These are phyloP conservation scores for Crucihimalaya himalaica DNA, from an alignment of 345 rosid genomes.

Conservation along the genomic window DNA sequence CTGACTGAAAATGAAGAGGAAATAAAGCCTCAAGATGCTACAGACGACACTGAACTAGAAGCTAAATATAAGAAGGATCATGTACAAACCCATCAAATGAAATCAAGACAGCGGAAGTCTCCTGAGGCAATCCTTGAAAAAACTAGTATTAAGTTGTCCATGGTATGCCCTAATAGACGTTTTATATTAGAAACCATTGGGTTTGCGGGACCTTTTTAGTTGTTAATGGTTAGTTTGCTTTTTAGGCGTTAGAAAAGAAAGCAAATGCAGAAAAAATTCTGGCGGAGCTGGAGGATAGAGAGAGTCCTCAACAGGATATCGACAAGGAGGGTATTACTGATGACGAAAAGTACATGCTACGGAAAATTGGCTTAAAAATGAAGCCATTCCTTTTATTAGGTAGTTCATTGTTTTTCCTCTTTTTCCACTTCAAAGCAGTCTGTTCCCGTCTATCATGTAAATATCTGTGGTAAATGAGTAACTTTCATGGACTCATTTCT, in stretches of 20 bases:
- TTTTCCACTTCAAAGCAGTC: conserved; percentile 6
- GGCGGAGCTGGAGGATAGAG: conserved; percentile 54
- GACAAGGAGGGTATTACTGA: conserved; percentile 83
- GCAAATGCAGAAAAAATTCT: conserved; percentile 76
- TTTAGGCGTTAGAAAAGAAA: conserved; percentile 81
- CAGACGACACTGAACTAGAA: conserved; percentile 31
- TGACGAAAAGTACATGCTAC: conserved; percentile 93
- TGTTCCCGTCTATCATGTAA: conserved; percentile 15
- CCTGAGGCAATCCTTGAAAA: conserved; percentile 56
- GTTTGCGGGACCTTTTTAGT: conserved; percentile 22
- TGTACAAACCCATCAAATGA: conserved; percentile 28
- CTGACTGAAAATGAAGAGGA: conserved; percentile 34
- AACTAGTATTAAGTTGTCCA: conserved; percentile 64
- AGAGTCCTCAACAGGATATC: conserved; percentile 52
- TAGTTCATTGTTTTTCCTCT: conserved; percentile 44
- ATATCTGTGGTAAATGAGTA: background rate
- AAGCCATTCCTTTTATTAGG: conserved; percentile 85
- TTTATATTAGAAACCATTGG: conserved; percentile 22
- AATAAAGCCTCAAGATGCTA: conserved; percentile 24
- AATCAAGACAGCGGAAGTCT: conserved; percentile 44
- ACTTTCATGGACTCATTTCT: conserved; percentile 13
- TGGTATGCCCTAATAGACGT: conserved; percentile 51
- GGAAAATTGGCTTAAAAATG: conserved; percentile 93
- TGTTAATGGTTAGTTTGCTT: conserved; percentile 23
- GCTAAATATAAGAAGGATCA: conserved; percentile 28